phyloP scores from a whole-genome alignment of 495 filamentous ascomycete genomes.

The Aspergillus nidulans region DNA sequence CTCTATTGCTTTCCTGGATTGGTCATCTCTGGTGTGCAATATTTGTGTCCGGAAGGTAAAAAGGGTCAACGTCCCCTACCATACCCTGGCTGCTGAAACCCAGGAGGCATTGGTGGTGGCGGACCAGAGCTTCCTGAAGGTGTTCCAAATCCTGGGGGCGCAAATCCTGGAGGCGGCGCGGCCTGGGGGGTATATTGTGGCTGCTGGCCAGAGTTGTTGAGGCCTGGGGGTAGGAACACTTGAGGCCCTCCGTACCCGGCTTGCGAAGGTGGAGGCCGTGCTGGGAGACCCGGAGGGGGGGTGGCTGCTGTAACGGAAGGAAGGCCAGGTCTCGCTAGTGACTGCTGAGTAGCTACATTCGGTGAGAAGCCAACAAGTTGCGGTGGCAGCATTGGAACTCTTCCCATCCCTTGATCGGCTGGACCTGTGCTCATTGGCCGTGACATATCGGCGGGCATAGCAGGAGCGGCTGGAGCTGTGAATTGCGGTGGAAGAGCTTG shows the following conservation, averaged over 20 bases:
- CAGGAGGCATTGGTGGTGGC: constrained; percentile 43
- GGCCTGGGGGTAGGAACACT: constrained; percentile 57
- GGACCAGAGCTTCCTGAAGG: constrained; percentile 29
- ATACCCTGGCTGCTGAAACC: constrained; percentile 49
- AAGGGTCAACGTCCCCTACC: constrained; percentile 36
- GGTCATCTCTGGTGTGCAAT: no score
- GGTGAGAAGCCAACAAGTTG: constrained; percentile 32
- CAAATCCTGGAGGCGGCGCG: constrained; percentile 53
- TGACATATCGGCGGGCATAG: constrained; percentile 40
- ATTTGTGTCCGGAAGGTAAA: no score
- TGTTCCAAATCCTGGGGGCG: constrained; percentile 49
- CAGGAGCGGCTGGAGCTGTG: constrained; percentile 36
- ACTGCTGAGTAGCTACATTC: constrained; percentile 32
- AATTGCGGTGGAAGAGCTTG: constrained; percentile 53
- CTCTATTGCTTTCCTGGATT: no score
- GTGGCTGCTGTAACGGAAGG: constrained; percentile 49
- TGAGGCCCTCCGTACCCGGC: constrained; percentile 74
- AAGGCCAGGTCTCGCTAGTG: constrained; percentile 32
- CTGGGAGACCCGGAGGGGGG: constrained; percentile 73
- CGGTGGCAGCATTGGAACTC: constrained; percentile 26
- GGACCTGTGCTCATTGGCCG: constrained; percentile 37
- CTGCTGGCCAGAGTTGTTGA: constrained; percentile 43
- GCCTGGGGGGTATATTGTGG: constrained; percentile 35
- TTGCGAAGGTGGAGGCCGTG: constrained; percentile 73
- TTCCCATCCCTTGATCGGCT: constrained; percentile 31